Percentiles rank a stretch among this genome's conserved stretches.
These are phyloP conservation scores for Alternaria ethzedia DNA, from an alignment of 2,329 filamentous ascomycete genomes.

Conservation along the genomic window DNA sequence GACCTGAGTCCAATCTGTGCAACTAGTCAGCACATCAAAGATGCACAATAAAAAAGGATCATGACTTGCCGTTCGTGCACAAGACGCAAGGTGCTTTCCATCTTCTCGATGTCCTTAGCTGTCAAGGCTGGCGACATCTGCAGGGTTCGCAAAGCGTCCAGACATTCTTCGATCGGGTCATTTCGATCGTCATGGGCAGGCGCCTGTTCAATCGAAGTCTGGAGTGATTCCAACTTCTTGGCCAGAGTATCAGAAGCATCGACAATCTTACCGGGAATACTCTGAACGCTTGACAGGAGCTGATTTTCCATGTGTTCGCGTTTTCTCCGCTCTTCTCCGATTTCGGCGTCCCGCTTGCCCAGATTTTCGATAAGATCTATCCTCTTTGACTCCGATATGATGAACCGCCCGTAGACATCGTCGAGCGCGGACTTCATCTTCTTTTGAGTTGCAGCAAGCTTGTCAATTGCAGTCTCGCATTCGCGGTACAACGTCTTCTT, in stretches of 20 bases:
- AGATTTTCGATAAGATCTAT: conserved; percentile 18
- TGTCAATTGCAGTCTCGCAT: conserved; percentile 13
- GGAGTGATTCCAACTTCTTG: conserved; percentile 21
- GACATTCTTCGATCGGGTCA: conserved; percentile 22
- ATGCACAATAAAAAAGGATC: neutral
- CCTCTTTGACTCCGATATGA: conserved; percentile 19
- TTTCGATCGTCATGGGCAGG: neutral
- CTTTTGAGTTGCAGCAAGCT: conserved; percentile 16
- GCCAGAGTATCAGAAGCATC: conserved; percentile 13
- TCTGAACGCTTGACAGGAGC: conserved; percentile 21
- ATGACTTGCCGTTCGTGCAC: conserved; percentile 29
- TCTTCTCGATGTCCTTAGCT: conserved; percentile 25
- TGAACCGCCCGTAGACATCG: conserved; percentile 21
- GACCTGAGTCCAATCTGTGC: conserved; percentile 26
- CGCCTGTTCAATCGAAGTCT: conserved; percentile 12
- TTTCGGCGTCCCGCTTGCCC: conserved; percentile 10
- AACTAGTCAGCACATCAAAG: conserved; percentile 4
- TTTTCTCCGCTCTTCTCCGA: conserved; percentile 29
- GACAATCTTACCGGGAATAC: conserved; percentile 20
- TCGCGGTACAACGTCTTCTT: conserved; percentile 22
- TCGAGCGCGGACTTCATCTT: conserved; percentile 21
- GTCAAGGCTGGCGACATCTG: conserved; percentile 25
- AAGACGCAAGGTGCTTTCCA: conserved; percentile 30
- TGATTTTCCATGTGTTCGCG: conserved; percentile 30
- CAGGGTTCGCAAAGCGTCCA: conserved; percentile 23